Percentiles rank a stretch among this genome's conserved stretches.
Conservation (phyloP, 192 early-diverging fungal genomes). For the Coemansia sp. region DNA sequence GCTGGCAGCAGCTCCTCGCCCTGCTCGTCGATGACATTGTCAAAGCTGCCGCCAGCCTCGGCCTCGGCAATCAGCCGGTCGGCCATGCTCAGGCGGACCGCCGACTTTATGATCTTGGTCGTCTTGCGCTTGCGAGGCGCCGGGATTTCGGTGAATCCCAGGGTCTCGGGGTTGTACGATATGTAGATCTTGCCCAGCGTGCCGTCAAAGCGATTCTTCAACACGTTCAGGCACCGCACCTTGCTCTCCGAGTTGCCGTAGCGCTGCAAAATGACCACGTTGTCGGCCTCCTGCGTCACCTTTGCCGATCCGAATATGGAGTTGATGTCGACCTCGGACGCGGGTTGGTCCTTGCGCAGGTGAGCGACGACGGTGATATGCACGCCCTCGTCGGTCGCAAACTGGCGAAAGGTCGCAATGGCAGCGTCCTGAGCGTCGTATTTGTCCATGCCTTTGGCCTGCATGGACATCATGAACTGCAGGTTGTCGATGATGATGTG, state of each 20-base stretch:
- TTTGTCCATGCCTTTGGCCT: conserved; percentile 63
- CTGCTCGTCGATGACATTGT: conserved; percentile 1
- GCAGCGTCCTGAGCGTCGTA: conserved; percentile 74
- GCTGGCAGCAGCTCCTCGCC: neutral
- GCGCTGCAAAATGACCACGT: conserved; percentile 70
- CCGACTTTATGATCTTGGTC: conserved; percentile 29
- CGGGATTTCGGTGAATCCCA: conserved; percentile 44
- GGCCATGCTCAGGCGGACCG: conserved; percentile 29
- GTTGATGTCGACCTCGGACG: conserved; percentile 65
- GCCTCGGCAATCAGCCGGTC: conserved; percentile 33
- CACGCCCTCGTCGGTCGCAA: conserved; percentile 70
- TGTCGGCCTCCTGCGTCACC: conserved; percentile 78
- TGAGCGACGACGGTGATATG: conserved; percentile 77
- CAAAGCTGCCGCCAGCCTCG: conserved; percentile 4
- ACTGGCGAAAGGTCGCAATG: conserved; percentile 62
- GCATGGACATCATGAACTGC: conserved; percentile 76
- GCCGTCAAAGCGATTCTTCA: conserved; percentile 76
- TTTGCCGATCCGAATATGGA: conserved; percentile 76
- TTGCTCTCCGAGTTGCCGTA: conserved; percentile 41
- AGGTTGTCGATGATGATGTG: conserved; percentile 76
- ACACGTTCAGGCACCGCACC: conserved; percentile 61
- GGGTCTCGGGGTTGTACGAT: conserved; percentile 39
- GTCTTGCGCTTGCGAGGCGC: conserved; percentile 46
- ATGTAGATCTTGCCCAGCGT: conserved; percentile 63
- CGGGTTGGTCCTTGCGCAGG: conserved; percentile 63